Evolutionary conservation across 2,329 filamentous ascomycete genomes (phyloP).

Genomic region (Macroventuria anomochaeta): DNA sequence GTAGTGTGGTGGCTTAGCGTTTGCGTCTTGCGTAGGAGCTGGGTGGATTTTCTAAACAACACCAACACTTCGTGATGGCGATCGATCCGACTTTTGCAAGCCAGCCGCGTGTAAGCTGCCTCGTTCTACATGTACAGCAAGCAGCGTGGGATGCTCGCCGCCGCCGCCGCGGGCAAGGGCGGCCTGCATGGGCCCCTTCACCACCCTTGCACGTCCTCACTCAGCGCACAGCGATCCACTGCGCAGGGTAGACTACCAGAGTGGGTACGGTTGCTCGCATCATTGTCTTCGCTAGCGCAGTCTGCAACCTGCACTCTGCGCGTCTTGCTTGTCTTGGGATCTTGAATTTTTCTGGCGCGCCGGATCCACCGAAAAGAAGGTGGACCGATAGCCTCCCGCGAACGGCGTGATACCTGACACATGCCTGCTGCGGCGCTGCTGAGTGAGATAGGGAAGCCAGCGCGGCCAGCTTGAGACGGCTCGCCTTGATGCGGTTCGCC

Average conservation of each 20-base stretch:
- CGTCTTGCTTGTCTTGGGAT: constrained; percentile 9
- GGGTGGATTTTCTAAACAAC: constrained; percentile 9
- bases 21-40: constrained; percentile 4
- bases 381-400: constrained; percentile 17
- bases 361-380: constrained; percentile 11
- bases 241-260: constrained; percentile 15
- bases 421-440: constrained; percentile 11
- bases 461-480: not conserved
- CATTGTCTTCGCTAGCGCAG: constrained; percentile 12
- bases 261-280: constrained; percentile 16
- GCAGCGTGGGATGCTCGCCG: constrained; percentile 18
- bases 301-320: constrained; percentile 12
- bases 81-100: constrained; percentile 4
- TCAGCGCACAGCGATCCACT: constrained; percentile 13
- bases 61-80: constrained; percentile 9
- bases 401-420: constrained; percentile 18
- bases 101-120: constrained; percentile 13
- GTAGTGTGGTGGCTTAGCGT: constrained; percentile 15
- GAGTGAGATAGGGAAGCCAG: constrained; percentile 1
- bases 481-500: constrained; percentile 8
- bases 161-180: constrained; percentile 32
- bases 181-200: constrained; percentile 17
- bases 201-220: constrained; percentile 2
- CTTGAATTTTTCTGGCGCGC: constrained; percentile 14
- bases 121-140: constrained; percentile 17